Evolutionary conservation across 805 yeast species (phyloP).

Genomic region (Naumovozyma dairenensis): DNA sequence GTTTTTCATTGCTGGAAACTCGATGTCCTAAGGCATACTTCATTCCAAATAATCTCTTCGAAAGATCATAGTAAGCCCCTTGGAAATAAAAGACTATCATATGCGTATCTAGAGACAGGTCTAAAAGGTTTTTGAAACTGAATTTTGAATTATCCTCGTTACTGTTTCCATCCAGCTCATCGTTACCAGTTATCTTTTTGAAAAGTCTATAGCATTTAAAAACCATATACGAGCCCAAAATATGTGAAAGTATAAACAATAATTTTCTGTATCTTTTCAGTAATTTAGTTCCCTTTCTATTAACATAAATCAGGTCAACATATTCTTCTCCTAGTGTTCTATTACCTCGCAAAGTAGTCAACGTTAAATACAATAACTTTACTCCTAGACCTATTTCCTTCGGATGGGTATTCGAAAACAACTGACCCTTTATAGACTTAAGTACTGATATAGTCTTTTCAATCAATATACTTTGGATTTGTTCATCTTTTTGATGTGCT

Average conservation of each 20-base stretch:
- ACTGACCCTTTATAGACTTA: constrained; percentile 45
- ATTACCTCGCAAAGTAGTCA: constrained; percentile 68
- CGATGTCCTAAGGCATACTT: constrained; percentile 68
- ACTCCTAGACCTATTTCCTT: constrained; percentile 50
- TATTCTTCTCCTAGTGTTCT: constrained; percentile 92
- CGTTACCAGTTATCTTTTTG: constrained; percentile 1
- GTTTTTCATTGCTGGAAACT: constrained; percentile 30
- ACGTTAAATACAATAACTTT: constrained; percentile 51
- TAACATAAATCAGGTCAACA: constrained; percentile 66
- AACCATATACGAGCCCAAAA: constrained; percentile 51
- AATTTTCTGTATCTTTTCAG: constrained; percentile 40
- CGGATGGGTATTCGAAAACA: constrained; percentile 55
- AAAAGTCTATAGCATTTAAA: constrained; percentile 18
- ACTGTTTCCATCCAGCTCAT: constrained; percentile 2
- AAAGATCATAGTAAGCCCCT: constrained; percentile 71
- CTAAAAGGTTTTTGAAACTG: constrained; percentile 34
- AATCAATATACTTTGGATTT: constrained; percentile 48
- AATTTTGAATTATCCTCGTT: background rate
- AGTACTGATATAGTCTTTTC: constrained; percentile 47
- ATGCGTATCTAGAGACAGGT: constrained; percentile 54
- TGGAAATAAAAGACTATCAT: constrained; percentile 72
- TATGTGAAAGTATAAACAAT: constrained; percentile 50
- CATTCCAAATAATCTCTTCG: constrained; percentile 70
- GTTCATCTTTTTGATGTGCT: constrained; percentile 83
- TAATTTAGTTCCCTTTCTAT: constrained; percentile 39